Conservation (phyloP, 164 flowering plant species). For the Paratinospora sagittata region DNA sequence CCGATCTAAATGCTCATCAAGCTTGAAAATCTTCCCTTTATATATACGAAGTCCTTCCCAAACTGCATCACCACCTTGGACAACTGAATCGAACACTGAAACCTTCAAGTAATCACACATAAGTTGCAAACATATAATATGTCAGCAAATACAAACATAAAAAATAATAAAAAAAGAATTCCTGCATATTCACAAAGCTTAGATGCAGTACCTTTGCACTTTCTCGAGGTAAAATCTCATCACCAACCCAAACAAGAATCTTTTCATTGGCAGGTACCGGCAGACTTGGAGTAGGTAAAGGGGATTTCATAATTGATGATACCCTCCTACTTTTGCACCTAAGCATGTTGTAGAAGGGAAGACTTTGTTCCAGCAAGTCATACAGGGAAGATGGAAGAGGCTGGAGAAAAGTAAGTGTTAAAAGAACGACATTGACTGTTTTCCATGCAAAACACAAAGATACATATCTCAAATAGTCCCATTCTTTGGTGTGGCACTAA, state of each 20-base stretch:
- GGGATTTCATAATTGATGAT: slow-evolving; percentile 28
- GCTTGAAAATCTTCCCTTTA: slow-evolving; percentile 75
- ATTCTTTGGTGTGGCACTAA: no score
- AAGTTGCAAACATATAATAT: neutral
- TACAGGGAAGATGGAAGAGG: slow-evolving; percentile 58
- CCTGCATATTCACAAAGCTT: neutral
- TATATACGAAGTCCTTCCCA: slow-evolving; percentile 98
- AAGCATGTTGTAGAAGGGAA: slow-evolving; percentile 82
- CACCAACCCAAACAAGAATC: slow-evolving; percentile 88
- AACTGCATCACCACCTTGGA: slow-evolving; percentile 98
- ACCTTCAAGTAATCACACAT: slow-evolving; percentile 41
- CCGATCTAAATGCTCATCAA: slow-evolving; percentile 93
- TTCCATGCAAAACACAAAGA: neutral
- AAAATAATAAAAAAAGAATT: neutral
- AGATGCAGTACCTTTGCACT: slow-evolving; percentile 68
- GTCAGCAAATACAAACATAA: neutral
- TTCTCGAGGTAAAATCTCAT: slow-evolving; percentile 81
- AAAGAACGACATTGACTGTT: neutral
- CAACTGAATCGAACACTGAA: slow-evolving; percentile 91
- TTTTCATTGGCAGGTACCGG: slow-evolving; percentile 85
- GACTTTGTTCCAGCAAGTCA: slow-evolving; percentile 74
- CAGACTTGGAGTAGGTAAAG: slow-evolving; percentile 56
- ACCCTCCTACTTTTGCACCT: slow-evolving; percentile 34
- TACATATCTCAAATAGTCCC: no score
- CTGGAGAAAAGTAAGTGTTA: slow-evolving; percentile 28